Conservation (phyloP, 352 stramenopile species). For the Pythium aphanidermatum region DNA sequence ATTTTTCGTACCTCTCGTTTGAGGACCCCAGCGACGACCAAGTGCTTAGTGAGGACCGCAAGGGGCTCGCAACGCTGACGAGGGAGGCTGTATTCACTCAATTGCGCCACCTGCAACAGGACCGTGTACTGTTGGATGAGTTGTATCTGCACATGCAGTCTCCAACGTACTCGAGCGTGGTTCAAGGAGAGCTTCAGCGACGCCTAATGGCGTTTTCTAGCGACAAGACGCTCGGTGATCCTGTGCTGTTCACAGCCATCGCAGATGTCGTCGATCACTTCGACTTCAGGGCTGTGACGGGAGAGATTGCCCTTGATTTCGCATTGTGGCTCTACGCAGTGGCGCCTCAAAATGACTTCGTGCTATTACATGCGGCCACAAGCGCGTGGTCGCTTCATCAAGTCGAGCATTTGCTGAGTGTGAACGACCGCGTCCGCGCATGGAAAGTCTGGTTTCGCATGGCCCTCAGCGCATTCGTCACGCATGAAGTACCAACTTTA, state of each 20-base stretch:
- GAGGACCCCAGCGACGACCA: slow-evolving; percentile 7
- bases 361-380: slow-evolving; percentile 27
- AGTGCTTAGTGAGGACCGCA: background rate
- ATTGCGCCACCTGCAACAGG: background rate
- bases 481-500: slow-evolving; percentile 12
- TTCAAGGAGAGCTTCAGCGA: slow-evolving; percentile 7
- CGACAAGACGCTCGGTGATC: slow-evolving; percentile 10
- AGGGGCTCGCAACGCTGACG: slow-evolving; percentile 13
- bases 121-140: slow-evolving; percentile 1
- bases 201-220: slow-evolving; percentile 24
- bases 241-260: slow-evolving; percentile 14
- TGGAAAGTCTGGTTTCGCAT: slow-evolving; percentile 32
- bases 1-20: slow-evolving; percentile 31
- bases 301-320: slow-evolving; percentile 25
- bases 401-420: slow-evolving; percentile 26
- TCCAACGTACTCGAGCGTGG: background rate
- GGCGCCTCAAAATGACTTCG: slow-evolving; percentile 29
- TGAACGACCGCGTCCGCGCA: slow-evolving; percentile 15
- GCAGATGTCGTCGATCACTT: slow-evolving; percentile 11
- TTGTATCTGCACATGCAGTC: slow-evolving; percentile 6
- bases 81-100: slow-evolving; percentile 11
- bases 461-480: slow-evolving; percentile 21
- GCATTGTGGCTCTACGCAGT: slow-evolving; percentile 24
- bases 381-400: slow-evolving; percentile 31
- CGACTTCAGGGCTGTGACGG: slow-evolving; percentile 19